Percentiles rank a stretch among this genome's conserved stretches.
Conservation (phyloP, 495 filamentous ascomycete species). For the Talaromyces ruber region DNA sequence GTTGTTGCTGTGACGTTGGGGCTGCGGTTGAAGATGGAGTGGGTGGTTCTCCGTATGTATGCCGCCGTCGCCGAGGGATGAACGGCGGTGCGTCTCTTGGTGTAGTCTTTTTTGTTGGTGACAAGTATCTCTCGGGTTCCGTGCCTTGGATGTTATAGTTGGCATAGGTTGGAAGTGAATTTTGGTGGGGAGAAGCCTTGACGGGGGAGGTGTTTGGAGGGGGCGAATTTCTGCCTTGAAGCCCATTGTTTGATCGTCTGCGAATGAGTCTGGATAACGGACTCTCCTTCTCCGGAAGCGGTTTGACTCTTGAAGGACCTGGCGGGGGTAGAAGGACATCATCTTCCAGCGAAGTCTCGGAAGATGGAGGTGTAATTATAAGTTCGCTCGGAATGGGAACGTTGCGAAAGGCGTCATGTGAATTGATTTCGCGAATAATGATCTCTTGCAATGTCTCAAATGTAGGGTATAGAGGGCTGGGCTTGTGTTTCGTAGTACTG, state of each 20-base stretch:
- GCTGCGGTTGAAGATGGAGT: slow-evolving; percentile 12
- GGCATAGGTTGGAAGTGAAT: background rate
- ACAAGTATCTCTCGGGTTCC: background rate
- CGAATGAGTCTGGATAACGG: slow-evolving; percentile 23
- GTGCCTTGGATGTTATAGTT: background rate
- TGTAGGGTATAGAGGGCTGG: slow-evolving; percentile 24
- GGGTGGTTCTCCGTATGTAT: slow-evolving; percentile 32
- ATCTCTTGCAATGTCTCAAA: slow-evolving; percentile 39
- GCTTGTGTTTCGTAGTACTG: slow-evolving; percentile 15
- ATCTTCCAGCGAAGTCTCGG: slow-evolving; percentile 16
- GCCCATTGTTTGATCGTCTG: slow-evolving; percentile 16
- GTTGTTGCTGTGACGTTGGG: background rate
- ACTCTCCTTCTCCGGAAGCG: slow-evolving; percentile 17
- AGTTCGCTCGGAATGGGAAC: slow-evolving; percentile 30
- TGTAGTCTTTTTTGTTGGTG: background rate
- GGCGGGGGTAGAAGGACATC: slow-evolving; percentile 3
- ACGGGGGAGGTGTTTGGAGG: background rate
- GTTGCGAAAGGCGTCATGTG: slow-evolving; percentile 35
- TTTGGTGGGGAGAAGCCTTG: background rate
- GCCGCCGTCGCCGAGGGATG: slow-evolving; percentile 22
- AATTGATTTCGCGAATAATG: slow-evolving; percentile 40
- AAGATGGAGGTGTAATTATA: slow-evolving; percentile 27
- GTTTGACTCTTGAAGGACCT: slow-evolving; percentile 10
- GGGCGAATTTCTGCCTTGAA: background rate
- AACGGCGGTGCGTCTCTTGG: background rate